Conservation (phyloP, 805 yeast genomes). For the Peterozyma toletana region DNA sequence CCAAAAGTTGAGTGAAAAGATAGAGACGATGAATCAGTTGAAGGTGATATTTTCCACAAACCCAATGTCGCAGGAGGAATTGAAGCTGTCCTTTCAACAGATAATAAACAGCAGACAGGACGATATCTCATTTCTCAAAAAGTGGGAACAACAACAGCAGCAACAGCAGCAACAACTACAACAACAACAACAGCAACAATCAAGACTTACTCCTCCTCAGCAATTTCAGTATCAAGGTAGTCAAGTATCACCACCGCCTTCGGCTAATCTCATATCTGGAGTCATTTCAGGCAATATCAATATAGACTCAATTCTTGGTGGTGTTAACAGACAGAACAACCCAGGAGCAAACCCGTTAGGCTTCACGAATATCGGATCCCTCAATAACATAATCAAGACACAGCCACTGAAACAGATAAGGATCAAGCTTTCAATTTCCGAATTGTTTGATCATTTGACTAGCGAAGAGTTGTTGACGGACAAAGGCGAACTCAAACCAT, state of each 20-base stretch:
- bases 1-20: slow-evolving; percentile 37
- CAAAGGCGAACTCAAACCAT: too few species aligned
- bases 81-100: slow-evolving; percentile 23
- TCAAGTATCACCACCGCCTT: slow-evolving; percentile 7
- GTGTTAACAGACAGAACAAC: too few species aligned
- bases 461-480: too few species aligned
- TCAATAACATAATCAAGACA: too few species aligned
- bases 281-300: slow-evolving; percentile 11
- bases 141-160: slow-evolving; percentile 13
- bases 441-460: too few species aligned
- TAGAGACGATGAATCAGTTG: slow-evolving; percentile 37
- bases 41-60: slow-evolving; percentile 26
- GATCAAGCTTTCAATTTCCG: too few species aligned
- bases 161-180: slow-evolving; percentile 13
- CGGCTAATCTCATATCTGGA: slow-evolving; percentile 5
- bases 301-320: slow-evolving; percentile 6
- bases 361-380: too few species aligned
- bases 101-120: slow-evolving; percentile 23
- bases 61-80: slow-evolving; percentile 19
- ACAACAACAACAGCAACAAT: slow-evolving; percentile 8
- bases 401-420: too few species aligned
- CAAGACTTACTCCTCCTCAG: slow-evolving; percentile 4
- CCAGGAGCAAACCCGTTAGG: too few species aligned
- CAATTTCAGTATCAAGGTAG: slow-evolving; percentile 1
- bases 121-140: slow-evolving; percentile 20